Percentiles rank a stretch among this genome's conserved stretches.
Evolutionary conservation across 768 basidiomycete species (phyloP).

Genomic region (Pholiota microspora): DNA sequence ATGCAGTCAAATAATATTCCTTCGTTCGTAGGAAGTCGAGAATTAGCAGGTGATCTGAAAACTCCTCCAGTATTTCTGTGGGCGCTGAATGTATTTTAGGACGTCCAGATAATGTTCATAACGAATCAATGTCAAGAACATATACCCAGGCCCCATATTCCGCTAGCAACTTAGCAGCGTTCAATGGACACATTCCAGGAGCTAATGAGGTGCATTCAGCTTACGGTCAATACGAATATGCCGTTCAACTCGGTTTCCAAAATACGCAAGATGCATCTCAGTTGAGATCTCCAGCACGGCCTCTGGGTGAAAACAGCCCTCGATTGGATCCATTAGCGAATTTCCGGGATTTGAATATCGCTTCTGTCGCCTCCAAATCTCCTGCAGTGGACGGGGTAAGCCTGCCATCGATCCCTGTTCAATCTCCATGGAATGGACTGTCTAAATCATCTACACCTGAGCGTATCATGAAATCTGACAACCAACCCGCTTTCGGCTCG

Average conservation of each 20-base stretch:
- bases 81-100: conserved; percentile 1
- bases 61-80: too few relatives aligned
- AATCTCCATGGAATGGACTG: conserved; percentile 14
- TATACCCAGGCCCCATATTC: conserved; percentile 10
- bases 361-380: conserved; percentile 5
- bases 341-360: conserved; percentile 13
- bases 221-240: conserved; percentile 13
- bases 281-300: conserved; percentile 11
- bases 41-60: conserved; percentile 8
- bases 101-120: conserved; percentile 6
- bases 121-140: conserved; percentile 10
- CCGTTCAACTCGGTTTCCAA: conserved; percentile 12
- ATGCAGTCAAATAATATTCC: conserved; percentile 12
- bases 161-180: conserved; percentile 7
- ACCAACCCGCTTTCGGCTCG: background rate
- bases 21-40: conserved; percentile 4
- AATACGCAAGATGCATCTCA: conserved; percentile 13
- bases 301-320: conserved; percentile 10
- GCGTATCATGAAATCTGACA: conserved; percentile 1
- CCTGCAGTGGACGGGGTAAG: conserved; percentile 1
- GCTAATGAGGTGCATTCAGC: conserved; percentile 6
- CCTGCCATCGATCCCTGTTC: conserved; percentile 3
- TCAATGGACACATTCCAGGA: conserved; percentile 4
- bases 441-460: conserved; percentile 6
- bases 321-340: conserved; percentile 2